Conservation (phyloP, 2,329 filamentous ascomycete species). For the Trichoderma citrinoviride region DNA sequence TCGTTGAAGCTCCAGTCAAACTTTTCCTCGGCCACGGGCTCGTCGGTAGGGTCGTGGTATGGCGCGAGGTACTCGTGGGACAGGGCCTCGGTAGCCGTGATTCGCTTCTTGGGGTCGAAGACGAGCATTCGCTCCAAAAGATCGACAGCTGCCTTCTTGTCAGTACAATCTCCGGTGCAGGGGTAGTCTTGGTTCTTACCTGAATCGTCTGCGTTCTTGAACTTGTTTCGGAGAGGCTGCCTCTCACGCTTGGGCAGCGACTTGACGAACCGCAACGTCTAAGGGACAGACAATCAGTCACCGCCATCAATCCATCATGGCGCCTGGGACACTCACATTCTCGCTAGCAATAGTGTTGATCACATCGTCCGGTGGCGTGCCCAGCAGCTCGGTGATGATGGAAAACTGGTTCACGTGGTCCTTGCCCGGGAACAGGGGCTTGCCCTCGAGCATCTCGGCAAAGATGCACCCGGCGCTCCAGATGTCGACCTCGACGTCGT, state of each 20-base stretch:
- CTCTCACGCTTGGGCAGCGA: slow-evolving; percentile 93
- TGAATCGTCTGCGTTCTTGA: slow-evolving; percentile 86
- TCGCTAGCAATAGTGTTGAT: slow-evolving; percentile 98
- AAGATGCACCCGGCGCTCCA: slow-evolving; percentile 99
- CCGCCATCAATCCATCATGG: neutral
- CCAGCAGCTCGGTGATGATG: slow-evolving; percentile 96
- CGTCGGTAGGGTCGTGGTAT: slow-evolving; percentile 96
- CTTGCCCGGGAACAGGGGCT: slow-evolving; percentile 96
- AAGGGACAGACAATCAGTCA: neutral
- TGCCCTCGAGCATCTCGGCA: slow-evolving; percentile 98
- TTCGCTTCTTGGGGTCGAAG: slow-evolving; percentile 94
- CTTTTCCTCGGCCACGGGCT: slow-evolving; percentile 93
- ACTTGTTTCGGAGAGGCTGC: slow-evolving; percentile 82
- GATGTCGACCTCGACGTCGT: slow-evolving; percentile 97
- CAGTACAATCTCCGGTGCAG: slow-evolving; percentile 9
- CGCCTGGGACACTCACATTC: slow-evolving; percentile 62
- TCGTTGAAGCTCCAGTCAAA: slow-evolving; percentile 99
- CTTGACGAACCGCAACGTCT: slow-evolving; percentile 96
- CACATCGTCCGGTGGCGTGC: slow-evolving; percentile 95
- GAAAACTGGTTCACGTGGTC: slow-evolving; percentile 99
- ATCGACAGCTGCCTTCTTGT: slow-evolving; percentile 66
- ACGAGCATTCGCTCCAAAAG: slow-evolving; percentile 96
- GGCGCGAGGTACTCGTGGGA: slow-evolving; percentile 91
- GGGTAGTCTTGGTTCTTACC: slow-evolving; percentile 51
- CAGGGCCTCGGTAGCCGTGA: slow-evolving; percentile 81